Percentiles rank a stretch among this genome's conserved stretches.
phyloP scores from a whole-genome alignment of 768 basidiomycete species.

The Tricholoma bakamatsutake region DNA sequence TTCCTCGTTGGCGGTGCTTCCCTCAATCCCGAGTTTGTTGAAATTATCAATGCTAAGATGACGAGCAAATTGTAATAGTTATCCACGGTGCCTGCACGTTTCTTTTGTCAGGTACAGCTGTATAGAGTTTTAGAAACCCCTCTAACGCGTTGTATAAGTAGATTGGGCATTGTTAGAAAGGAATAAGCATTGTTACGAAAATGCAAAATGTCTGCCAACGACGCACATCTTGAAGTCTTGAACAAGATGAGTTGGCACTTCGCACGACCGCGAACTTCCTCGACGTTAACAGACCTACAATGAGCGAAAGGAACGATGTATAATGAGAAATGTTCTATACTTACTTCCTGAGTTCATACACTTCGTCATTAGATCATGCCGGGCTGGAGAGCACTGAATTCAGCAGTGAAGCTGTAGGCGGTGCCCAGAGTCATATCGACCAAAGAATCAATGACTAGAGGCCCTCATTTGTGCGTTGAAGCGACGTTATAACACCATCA shows the following conservation, averaged over 20 bases:
- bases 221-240: not conserved
- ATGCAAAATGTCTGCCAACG: not conserved
- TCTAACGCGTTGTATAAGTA: not conserved
- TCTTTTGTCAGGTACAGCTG: not conserved
- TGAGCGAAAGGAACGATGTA: not conserved
- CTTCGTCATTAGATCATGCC: not conserved
- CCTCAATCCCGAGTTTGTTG: conserved; percentile 92
- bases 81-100: not conserved
- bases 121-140: not conserved
- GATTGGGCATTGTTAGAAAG: not conserved
- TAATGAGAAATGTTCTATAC: not conserved
- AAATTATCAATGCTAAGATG: conserved; percentile 73
- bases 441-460: not conserved
- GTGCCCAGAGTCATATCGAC: not conserved
- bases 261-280: too few species aligned
- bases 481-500: not conserved
- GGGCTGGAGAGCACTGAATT: not conserved
- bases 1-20: conserved; percentile 98
- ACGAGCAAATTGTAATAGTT: not conserved
- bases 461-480: not conserved
- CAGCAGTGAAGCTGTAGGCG: not conserved
- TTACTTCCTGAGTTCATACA: not conserved
- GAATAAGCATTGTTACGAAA: not conserved
- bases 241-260: too few species aligned
- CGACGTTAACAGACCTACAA: too few species aligned